Percentiles rank a stretch among this genome's conserved stretches.
phyloP scores from a whole-genome alignment of 176 grass and related monocot genomes.

The Bothriochloa decipiens region DNA sequence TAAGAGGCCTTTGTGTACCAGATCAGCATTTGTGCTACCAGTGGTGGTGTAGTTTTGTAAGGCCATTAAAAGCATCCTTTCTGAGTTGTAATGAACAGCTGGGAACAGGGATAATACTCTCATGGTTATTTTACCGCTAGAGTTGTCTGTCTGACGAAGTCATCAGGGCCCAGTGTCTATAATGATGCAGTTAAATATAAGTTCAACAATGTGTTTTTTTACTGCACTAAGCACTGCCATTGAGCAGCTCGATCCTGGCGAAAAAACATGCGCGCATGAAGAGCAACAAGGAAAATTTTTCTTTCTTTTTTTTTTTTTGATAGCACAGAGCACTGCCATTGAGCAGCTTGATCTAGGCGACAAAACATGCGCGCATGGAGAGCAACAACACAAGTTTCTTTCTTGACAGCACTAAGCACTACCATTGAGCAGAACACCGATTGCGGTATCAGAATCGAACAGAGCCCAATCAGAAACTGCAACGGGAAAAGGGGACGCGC shows the following conservation, averaged over 20 bases:
- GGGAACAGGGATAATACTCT: neutral
- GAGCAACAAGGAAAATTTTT: neutral
- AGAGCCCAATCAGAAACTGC: neutral
- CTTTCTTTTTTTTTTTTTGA: too few species aligned
- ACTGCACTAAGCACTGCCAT: neutral
- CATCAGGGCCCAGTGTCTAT: neutral
- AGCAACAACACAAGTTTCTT: neutral
- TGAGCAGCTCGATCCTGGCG: neutral
- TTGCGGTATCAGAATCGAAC: neutral
- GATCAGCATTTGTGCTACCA: neutral
- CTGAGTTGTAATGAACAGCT: neutral
- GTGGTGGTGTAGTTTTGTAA: neutral
- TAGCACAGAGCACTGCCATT: neutral
- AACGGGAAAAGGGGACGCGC: too few species aligned
- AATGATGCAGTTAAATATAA: neutral
- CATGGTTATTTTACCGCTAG: constrained; percentile 1
- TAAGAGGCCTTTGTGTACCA: neutral
- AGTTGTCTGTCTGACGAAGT: neutral
- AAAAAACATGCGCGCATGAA: neutral
- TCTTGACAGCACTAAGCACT: neutral
- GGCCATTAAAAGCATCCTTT: neutral
- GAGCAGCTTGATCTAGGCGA: neutral
- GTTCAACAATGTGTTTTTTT: too few species aligned
- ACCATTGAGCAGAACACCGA: neutral
- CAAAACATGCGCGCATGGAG: neutral